Conservation (phyloP, 257 asterid genomes). For the Catharanthus roseus region DNA sequence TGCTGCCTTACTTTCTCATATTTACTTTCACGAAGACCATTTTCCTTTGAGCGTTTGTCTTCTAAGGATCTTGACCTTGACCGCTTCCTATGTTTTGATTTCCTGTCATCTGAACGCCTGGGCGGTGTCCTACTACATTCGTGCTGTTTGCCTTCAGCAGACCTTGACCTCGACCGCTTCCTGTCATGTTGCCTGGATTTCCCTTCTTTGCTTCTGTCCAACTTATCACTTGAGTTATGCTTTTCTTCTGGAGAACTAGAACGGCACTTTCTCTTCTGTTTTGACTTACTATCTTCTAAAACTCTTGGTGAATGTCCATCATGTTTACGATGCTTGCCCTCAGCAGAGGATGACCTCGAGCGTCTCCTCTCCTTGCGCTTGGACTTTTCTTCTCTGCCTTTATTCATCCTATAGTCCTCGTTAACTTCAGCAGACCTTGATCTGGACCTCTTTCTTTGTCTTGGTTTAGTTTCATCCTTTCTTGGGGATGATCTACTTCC, state of each 20-base stretch:
- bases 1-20: slow-evolving; percentile 34
- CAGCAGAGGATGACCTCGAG: slow-evolving; percentile 55
- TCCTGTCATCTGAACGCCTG: slow-evolving; percentile 40
- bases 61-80: slow-evolving; percentile 57
- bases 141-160: slow-evolving; percentile 24
- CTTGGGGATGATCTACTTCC: slow-evolving; percentile 57
- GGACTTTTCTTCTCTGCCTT: slow-evolving; percentile 41
- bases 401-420: slow-evolving; percentile 40
- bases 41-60: slow-evolving; percentile 24
- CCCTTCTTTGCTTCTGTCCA: slow-evolving; percentile 52
- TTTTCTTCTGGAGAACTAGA: slow-evolving; percentile 57
- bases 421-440: slow-evolving; percentile 66
- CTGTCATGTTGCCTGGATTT: slow-evolving; percentile 45
- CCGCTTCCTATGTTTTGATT: slow-evolving; percentile 48
- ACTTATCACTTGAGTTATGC: slow-evolving; percentile 36
- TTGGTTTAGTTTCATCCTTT: slow-evolving; percentile 54
- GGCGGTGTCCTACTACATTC: slow-evolving; percentile 34
- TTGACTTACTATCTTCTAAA: slow-evolving; percentile 49
- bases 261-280: slow-evolving; percentile 49
- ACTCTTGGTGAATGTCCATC: slow-evolving; percentile 45
- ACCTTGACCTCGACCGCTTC: slow-evolving; percentile 41
- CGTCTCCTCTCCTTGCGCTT: slow-evolving; percentile 42
- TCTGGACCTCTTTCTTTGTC: slow-evolving; percentile 58
- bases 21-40: slow-evolving; percentile 32
- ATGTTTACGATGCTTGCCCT: slow-evolving; percentile 35